Evolutionary conservation across 1,284 basidiomycete genomes (phyloP), one percentile per base, ranked within the genome.

Genomic region (Cerrena zonata): DNA sequence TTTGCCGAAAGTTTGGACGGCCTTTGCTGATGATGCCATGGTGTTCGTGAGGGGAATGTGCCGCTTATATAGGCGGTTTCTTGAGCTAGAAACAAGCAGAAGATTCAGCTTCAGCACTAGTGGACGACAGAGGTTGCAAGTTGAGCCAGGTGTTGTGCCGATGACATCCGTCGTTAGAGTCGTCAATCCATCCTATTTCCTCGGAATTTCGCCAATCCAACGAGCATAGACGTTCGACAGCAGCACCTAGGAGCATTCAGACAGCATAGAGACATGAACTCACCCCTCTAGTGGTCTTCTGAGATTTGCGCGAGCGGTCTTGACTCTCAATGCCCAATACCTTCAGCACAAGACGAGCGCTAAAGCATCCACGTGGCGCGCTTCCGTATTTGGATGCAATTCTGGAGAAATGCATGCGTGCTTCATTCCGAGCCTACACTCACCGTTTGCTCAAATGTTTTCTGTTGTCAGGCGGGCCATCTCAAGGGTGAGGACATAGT

Each of bases 1-100:
- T 89, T 96, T 96, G 75, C 93, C 93, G 76, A 96, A 96, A 58
- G 91, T 94, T 72, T 96, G 94, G 62, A 96, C 92, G 77, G 91
- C 89, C 76, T 90, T 89, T 62, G 73, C 71, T 71, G 84, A 74
- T 61, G 86, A 81, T 66, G 83, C 78, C 86, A 90, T 89, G 72
- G 72, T 80, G 65, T 36, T 57, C 49, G 56, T 30, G 49, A 58
- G 53, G 55, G 42, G 50, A 56, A 56, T 48, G 50, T 37, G 56
- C 57, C 53, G 62, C 53, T 49, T 53, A 55, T 26, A 56, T 57
- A 58, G 61, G 62, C 62, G 51, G 45, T 55, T 58, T 53, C 48
- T 54, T 51, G 55, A 53, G 52, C 57, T 57, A 58, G 51, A 23
- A 34, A 37, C 26, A 10, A 44, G 52, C 23, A 46, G 37, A 37